phyloP scores from a whole-genome alignment of 306 rosid genomes.

The Mimosa bimucronata region DNA sequence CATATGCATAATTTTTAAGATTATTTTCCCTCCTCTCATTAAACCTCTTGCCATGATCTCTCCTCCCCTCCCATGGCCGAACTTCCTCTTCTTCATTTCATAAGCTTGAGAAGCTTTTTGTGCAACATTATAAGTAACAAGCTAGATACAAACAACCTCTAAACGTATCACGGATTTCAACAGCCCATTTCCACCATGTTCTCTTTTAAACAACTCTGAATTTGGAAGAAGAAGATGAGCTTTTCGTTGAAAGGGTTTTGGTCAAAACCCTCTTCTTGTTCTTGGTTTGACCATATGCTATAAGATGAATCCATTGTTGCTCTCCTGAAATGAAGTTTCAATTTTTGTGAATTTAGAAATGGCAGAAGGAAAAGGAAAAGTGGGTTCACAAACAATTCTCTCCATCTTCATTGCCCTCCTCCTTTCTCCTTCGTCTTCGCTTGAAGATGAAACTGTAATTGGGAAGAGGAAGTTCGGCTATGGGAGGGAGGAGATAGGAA shows the following conservation, averaged over 20 bases:
- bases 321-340: constrained; percentile 51
- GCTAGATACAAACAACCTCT: constrained; percentile 59
- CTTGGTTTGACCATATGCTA: background rate
- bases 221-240: constrained; percentile 46
- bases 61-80: constrained; percentile 50
- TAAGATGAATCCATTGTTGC: too few relatives aligned
- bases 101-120: constrained; percentile 76
- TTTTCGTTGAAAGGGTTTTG: constrained; percentile 31
- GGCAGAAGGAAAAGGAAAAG: constrained; percentile 37
- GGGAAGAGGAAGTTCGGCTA: too few relatives aligned
- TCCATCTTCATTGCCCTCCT: constrained; percentile 41
- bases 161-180: constrained; percentile 81
- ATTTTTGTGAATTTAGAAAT: constrained; percentile 25
- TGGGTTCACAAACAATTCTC: constrained; percentile 48
- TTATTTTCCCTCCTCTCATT: too few relatives aligned
- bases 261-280: constrained; percentile 43
- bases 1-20: too few relatives aligned
- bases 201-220: constrained; percentile 77
- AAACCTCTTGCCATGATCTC: too few relatives aligned
- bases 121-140: constrained; percentile 70
- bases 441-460: constrained; percentile 73
- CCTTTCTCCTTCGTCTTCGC: constrained; percentile 59
- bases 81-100: constrained; percentile 51
- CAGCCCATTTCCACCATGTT: constrained; percentile 93
- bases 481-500: too few relatives aligned